Percentiles rank a stretch among this genome's conserved stretches.
Evolutionary conservation across 352 stramenopile species (phyloP).

Genomic region (Phytophthora ramorum): DNA sequence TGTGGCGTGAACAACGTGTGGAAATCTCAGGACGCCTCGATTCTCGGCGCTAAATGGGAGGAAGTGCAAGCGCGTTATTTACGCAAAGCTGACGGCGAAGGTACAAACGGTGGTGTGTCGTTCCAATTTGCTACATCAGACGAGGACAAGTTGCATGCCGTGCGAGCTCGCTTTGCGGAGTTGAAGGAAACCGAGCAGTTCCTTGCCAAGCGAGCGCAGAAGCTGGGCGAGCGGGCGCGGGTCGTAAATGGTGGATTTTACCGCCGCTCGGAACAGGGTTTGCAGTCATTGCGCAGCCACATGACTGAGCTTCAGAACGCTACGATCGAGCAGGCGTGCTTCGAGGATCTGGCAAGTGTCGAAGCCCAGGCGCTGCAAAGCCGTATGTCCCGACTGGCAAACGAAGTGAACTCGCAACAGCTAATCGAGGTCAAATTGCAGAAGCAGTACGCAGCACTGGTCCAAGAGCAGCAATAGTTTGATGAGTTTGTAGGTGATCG

Average conservation of each 20-base stretch:
- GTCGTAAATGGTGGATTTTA: conserved; percentile 73
- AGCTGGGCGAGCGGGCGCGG: conserved; percentile 72
- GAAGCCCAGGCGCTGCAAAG: conserved; percentile 64
- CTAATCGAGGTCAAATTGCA: conserved; percentile 81
- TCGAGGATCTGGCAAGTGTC: conserved; percentile 61
- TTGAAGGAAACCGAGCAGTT: conserved; percentile 70
- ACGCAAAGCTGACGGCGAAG: conserved; percentile 26
- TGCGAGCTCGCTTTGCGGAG: conserved; percentile 67
- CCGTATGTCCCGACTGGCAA: conserved; percentile 71
- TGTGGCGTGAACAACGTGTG: conserved; percentile 46
- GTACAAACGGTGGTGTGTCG: conserved; percentile 27
- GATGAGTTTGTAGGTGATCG: neutral
- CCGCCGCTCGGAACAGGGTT: conserved; percentile 51
- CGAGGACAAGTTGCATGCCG: conserved; percentile 55
- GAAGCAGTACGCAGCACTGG: conserved; percentile 72
- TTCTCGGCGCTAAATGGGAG: conserved; percentile 45
- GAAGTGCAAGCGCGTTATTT: conserved; percentile 52
- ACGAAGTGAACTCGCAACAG: conserved; percentile 80
- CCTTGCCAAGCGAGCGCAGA: conserved; percentile 72
- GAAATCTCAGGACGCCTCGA: conserved; percentile 27
- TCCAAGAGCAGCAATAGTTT: conserved; percentile 36
- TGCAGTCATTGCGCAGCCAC: conserved; percentile 42
- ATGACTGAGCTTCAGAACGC: conserved; percentile 59
- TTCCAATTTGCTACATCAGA: conserved; percentile 54
- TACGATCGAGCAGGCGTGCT: conserved; percentile 73